These are phyloP conservation scores for Colletotrichum scovillei DNA, from an alignment of 2,329 filamentous ascomycete species.

Conservation along the genomic window DNA sequence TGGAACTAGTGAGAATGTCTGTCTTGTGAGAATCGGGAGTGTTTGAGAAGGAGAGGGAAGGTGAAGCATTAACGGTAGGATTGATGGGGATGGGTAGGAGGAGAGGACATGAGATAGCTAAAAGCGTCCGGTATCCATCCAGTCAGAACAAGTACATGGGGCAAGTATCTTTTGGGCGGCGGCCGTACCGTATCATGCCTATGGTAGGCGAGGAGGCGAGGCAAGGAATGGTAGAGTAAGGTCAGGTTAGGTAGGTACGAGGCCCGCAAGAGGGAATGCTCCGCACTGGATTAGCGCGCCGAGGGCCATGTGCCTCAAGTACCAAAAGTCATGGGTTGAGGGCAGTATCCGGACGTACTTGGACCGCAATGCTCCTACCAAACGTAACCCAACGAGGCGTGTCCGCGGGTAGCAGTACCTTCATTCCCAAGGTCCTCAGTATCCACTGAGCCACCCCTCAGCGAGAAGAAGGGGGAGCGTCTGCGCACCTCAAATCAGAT, in stretches of 20 bases:
- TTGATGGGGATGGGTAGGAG: constrained; percentile 27
- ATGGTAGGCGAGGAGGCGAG: neutral
- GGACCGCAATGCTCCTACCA: neutral
- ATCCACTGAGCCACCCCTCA: neutral
- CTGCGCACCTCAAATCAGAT: constrained; percentile 26
- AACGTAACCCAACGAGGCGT: neutral
- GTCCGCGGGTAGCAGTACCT: constrained; percentile 5
- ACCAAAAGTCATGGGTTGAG: neutral
- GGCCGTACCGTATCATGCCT: constrained; percentile 8
- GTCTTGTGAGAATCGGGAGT: constrained; percentile 10
- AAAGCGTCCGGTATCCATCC: constrained; percentile 11
- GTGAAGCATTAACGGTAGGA: constrained; percentile 29
- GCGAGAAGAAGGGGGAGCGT: constrained; percentile 3
- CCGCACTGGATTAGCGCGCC: constrained; percentile 1
- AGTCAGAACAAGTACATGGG: neutral
- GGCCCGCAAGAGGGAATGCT: constrained; percentile 5
- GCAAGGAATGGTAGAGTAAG: constrained; percentile 17
- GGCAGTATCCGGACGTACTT: neutral
- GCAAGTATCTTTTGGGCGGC: constrained; percentile 6
- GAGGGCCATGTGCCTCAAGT: neutral
- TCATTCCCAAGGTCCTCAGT: neutral
- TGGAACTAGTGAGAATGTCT: neutral
- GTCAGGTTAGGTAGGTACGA: constrained; percentile 7
- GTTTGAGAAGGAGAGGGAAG: constrained; percentile 13
- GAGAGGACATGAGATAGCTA: constrained; percentile 32